Evolutionary conservation across 345 rosid species (phyloP), one percentile per base, ranked within the genome.

Genomic region (Eucalyptus victrix): DNA sequence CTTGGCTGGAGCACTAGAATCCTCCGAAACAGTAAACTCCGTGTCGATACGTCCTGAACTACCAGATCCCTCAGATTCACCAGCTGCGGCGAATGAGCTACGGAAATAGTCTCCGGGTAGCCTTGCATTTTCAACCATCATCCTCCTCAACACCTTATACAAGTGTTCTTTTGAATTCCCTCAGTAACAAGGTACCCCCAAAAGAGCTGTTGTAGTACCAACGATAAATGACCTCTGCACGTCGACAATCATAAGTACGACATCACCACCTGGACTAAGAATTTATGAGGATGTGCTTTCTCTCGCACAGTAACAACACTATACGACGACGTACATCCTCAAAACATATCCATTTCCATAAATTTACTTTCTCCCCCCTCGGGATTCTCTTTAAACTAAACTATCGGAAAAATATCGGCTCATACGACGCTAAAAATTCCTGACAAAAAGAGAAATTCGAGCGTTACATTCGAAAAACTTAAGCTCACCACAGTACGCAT

Each of bases 31-130:
- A 42, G 94, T 94, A 65, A 97, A 92, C 92, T 94, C 97, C 2
- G 93, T 92, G 83, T 95, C 98, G 81, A 94, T 93, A 86, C 94
- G 95, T 40, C 96, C 97, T 1, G 95, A 96, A 92, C 96, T 94
- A 80, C 98, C 99, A 93, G 95, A 94, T 37, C 96, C 99, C 92
- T 97, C 96, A 1, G 96, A 98, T 89, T 98, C 98, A 91, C 94
- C 96, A 62, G 92, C 94, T 9, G 96, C 94, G 72, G 91, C 94
- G 87, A 92, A 93, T 40, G 93, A 86, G 89, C 88, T 94, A 80
- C 89, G 90, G 69, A 92, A 92, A 92, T 93, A 97, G 44, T 94
- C 94, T 88, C 95, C 95, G 3, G 92, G 91, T 87, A 94, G 92
- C 86, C 92, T 93, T 89, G 92, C 95, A 92, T 89, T 94, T 90